These are phyloP conservation scores for Entomortierella lignicola DNA, from an alignment of 192 early-diverging fungal species.

Conservation along the genomic window DNA sequence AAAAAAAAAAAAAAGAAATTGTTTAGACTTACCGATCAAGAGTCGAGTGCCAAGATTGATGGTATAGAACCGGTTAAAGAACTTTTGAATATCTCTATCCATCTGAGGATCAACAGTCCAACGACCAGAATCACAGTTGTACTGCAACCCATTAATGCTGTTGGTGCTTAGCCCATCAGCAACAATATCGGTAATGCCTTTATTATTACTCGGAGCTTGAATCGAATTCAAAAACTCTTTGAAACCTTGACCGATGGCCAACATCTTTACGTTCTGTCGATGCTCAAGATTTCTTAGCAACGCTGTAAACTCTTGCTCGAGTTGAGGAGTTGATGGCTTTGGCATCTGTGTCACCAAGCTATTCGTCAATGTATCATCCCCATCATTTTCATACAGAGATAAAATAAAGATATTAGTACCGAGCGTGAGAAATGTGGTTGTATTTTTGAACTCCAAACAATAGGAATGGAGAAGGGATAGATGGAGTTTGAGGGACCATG, in stretches of 20 bases:
- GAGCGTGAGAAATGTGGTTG: too few relatives aligned
- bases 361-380: neutral
- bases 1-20: neutral
- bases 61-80: slow-evolving; percentile 71
- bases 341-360: slow-evolving; percentile 58
- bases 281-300: slow-evolving; percentile 38
- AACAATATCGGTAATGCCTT: neutral
- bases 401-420: too few relatives aligned
- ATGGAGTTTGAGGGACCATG: too few relatives aligned
- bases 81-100: slow-evolving; percentile 61
- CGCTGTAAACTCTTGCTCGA: slow-evolving; percentile 47
- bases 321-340: slow-evolving; percentile 49
- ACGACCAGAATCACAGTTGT: slow-evolving; percentile 23
- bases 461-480: too few relatives aligned
- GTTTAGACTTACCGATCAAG: slow-evolving; percentile 57
- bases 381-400: too few relatives aligned
- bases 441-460: too few relatives aligned
- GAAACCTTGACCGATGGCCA: slow-evolving; percentile 45
- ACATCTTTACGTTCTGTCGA: slow-evolving; percentile 44
- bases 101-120: slow-evolving; percentile 56
- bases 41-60: slow-evolving; percentile 72
- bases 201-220: neutral
- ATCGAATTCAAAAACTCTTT: slow-evolving; percentile 22
- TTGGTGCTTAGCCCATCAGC: neutral
- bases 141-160: neutral